phyloP scores from a whole-genome alignment of 139 green algal genomes.

The Coccomyxa sp. region DNA sequence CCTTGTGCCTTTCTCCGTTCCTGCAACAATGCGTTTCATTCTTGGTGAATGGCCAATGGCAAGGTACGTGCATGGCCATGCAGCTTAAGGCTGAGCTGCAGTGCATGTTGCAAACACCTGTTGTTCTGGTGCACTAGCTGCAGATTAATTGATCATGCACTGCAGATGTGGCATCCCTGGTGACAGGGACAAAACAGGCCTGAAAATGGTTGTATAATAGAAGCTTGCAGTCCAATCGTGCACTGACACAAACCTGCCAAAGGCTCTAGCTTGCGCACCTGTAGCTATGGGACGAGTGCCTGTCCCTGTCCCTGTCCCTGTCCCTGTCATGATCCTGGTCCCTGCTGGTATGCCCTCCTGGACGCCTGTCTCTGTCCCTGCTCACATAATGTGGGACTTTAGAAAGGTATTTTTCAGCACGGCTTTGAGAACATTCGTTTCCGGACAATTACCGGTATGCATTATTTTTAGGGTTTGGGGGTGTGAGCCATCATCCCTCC shows the following conservation, averaged over 20 bases:
- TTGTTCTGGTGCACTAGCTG: background rate
- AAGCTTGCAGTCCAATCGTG: too few species aligned
- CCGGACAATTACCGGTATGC: background rate
- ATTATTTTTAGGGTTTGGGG: background rate
- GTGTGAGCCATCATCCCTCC: too few species aligned
- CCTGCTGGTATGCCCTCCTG: conserved; percentile 1
- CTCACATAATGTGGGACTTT: background rate
- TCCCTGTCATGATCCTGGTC: conserved; percentile 12
- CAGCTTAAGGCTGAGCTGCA: too few species aligned
- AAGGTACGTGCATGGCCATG: background rate
- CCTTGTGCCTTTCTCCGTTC: background rate
- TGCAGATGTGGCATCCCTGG: background rate
- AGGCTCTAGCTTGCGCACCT: background rate
- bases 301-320: conserved; percentile 3
- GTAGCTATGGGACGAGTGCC: background rate
- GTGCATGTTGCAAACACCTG: too few species aligned
- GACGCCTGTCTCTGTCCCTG: background rate
- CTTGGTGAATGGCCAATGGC: background rate
- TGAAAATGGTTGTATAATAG: background rate
- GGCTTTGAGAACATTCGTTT: background rate
- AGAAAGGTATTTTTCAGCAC: background rate
- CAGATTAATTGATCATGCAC: background rate
- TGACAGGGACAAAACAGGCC: background rate
- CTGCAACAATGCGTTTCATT: background rate
- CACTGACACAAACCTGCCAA: background rate